A percentile compares a stretch with the other conserved stretches of the same genome.
Conservation (phyloP, 140 eudicot genomes). For the Ambrosia hybrid region DNA sequence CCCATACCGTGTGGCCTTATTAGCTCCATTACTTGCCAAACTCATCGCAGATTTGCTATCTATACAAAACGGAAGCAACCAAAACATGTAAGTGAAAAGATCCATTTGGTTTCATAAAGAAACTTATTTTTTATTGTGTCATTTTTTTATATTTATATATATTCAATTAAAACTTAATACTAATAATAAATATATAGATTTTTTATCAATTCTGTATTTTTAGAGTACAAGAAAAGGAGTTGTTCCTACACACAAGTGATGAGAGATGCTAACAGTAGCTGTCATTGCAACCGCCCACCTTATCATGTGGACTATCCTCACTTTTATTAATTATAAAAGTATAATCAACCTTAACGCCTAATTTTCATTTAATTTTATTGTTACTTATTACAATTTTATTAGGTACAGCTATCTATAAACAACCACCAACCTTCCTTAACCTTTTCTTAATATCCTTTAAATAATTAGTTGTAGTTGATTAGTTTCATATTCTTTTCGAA, state of each 20-base stretch:
- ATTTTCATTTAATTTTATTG: constrained; percentile 7
- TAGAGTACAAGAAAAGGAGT: neutral
- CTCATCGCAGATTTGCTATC: no score
- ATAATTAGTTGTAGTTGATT: neutral
- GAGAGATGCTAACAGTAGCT: constrained; percentile 17
- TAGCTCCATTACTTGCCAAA: no score
- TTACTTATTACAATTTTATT: constrained; percentile 22
- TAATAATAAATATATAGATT: no score
- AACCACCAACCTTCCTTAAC: constrained; percentile 33
- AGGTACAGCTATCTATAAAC: constrained; percentile 37
- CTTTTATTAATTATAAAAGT: neutral
- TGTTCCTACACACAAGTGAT: neutral
- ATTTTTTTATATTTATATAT: no score
- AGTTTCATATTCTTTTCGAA: neutral
- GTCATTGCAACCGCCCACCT: constrained; percentile 22
- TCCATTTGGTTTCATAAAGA: neutral
- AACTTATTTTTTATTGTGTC: no score
- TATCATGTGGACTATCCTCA: constrained; percentile 30
- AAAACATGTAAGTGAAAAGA: no score
- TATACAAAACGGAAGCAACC: no score
- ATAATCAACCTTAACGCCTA: constrained; percentile 26
- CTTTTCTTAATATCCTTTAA: neutral
- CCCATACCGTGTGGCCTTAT: no score
- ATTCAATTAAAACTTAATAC: no score
- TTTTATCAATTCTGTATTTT: neutral